Conservation (phyloP, 176 grass and related monocot species). For the Aegilops speltoides region DNA sequence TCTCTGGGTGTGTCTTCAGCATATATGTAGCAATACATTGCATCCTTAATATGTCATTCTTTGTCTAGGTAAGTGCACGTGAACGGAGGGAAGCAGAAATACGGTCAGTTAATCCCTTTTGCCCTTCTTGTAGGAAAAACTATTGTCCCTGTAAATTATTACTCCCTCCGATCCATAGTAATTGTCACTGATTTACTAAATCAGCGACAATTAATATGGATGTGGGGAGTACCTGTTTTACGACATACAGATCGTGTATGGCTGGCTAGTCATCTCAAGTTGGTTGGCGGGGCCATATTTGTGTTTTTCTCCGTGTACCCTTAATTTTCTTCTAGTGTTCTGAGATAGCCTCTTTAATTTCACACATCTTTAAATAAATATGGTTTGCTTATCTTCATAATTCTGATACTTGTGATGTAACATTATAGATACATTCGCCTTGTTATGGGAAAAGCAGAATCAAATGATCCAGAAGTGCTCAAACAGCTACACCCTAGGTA, state of each 20-base stretch:
- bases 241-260: neutral
- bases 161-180: neutral
- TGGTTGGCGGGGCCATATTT: neutral
- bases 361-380: neutral
- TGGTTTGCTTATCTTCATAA: neutral
- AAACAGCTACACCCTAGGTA: conserved; percentile 79
- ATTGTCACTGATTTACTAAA: no score
- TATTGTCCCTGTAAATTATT: conserved; percentile 1
- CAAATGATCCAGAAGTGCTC: conserved; percentile 58
- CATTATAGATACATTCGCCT: conserved; percentile 72
- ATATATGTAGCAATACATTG: neutral
- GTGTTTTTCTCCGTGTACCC: neutral
- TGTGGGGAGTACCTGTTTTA: neutral
- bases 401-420: conserved; percentile 15
- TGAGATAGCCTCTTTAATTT: neutral
- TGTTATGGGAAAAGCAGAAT: conserved; percentile 75
- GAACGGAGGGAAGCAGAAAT: conserved; percentile 96
- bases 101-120: conserved; percentile 58
- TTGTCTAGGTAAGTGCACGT: conserved; percentile 66
- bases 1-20: conserved; percentile 12
- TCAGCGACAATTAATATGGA: no score
- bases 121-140: neutral
- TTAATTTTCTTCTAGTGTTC: neutral
- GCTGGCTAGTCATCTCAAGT: neutral
- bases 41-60: neutral